These are phyloP conservation scores for Mycosphaerella arachidis DNA, from an alignment of 2,329 filamentous ascomycete genomes.

Conservation along the genomic window DNA sequence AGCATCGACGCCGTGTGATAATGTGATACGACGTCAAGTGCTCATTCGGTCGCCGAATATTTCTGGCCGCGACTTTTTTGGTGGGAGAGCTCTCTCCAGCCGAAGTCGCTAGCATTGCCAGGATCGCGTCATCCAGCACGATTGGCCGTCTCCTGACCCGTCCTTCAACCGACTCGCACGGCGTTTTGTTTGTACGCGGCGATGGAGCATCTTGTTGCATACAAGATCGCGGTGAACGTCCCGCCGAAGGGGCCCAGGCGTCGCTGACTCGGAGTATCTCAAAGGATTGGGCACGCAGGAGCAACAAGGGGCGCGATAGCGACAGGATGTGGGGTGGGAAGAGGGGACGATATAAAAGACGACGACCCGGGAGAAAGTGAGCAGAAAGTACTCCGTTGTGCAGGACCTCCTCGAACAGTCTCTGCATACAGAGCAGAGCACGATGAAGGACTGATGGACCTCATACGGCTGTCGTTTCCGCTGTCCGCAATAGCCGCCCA, in stretches of 20 bases:
- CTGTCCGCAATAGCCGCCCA: neutral
- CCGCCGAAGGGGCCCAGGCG: neutral
- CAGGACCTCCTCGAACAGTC: neutral
- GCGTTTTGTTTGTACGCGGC: neutral
- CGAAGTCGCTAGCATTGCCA: neutral
- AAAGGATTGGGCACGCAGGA: neutral
- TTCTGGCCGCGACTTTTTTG: constrained; percentile 1
- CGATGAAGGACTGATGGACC: neutral
- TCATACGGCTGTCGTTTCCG: neutral
- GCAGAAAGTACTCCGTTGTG: neutral
- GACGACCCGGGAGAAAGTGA: neutral
- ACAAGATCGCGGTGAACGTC: neutral
- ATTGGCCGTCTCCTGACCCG: neutral
- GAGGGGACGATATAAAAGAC: neutral
- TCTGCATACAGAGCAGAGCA: neutral
- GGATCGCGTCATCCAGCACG: constrained; percentile 2
- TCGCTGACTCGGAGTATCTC: neutral
- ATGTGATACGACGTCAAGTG: neutral
- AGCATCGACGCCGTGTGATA: neutral
- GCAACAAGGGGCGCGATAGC: neutral
- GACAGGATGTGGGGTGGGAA: neutral
- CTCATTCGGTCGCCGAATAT: constrained; percentile 1
- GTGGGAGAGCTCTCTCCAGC: neutral
- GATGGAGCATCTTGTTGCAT: neutral
- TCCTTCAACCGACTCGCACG: neutral